Evolutionary conservation across 164 flowering plant species (phyloP).

Genomic region (Aristolochia fimbriata): DNA sequence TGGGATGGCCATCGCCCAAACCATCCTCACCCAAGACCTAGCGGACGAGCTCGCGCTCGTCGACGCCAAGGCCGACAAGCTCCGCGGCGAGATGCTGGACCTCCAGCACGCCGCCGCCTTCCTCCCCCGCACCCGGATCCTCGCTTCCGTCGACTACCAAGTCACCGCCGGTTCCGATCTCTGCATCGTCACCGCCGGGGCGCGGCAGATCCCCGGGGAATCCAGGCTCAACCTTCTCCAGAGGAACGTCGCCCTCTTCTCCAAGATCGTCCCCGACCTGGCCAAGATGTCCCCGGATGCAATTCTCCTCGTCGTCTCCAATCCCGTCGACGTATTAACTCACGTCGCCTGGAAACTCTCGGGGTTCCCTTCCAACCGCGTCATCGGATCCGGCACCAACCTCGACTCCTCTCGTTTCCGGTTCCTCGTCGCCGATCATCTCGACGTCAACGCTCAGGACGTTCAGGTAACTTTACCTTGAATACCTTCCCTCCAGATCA

Average conservation of each 20-base stretch:
- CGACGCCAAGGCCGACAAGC: conserved; percentile 65
- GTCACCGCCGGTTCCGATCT: conserved; percentile 65
- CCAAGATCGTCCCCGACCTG: conserved; percentile 42
- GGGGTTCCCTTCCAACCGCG: conserved; percentile 46
- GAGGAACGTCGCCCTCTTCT: conserved; percentile 44
- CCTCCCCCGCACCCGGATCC: conserved; percentile 72
- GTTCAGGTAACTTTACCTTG: conserved; percentile 30
- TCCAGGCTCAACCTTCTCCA: conserved; percentile 58
- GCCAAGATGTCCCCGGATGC: conserved; percentile 34
- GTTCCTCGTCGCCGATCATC: conserved; percentile 50
- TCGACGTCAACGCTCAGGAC: conserved; percentile 55
- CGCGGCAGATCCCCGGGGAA: conserved; percentile 61
- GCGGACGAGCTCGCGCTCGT: conserved; percentile 71
- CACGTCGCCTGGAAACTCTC: conserved; percentile 54
- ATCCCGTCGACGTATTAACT: conserved; percentile 51
- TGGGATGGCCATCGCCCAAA: conserved; percentile 79
- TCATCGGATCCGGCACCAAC: conserved; percentile 57
- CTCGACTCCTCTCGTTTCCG: conserved; percentile 53
- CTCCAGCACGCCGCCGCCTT: conserved; percentile 89
- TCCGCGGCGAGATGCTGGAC: conserved; percentile 84
- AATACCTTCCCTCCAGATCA: no score
- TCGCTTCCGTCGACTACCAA: conserved; percentile 46
- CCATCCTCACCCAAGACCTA: conserved; percentile 73
- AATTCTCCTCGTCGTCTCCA: conserved; percentile 37
- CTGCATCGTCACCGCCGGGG: conserved; percentile 79